phyloP scores from a whole-genome alignment of 2,329 filamentous ascomycete genomes.

The Cladosporium oxysporum region DNA sequence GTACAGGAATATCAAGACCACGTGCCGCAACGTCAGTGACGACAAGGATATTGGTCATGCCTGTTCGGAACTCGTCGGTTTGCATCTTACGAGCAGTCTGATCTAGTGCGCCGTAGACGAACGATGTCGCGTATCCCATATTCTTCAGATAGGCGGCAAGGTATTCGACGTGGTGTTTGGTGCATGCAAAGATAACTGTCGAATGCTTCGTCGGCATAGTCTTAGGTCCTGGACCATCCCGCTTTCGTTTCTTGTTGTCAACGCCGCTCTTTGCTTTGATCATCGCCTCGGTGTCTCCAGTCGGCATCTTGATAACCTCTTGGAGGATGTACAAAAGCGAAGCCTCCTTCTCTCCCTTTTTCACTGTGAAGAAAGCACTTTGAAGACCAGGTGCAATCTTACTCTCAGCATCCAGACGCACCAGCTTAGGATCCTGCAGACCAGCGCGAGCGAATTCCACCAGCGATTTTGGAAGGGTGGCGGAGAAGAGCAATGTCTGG shows the following conservation, averaged over 20 bases:
- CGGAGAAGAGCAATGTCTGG: constrained; percentile 93
- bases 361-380: constrained; percentile 91
- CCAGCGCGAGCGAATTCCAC: constrained; percentile 96
- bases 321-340: constrained; percentile 85
- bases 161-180: constrained; percentile 97
- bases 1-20: constrained; percentile 94
- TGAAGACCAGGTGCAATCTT: constrained; percentile 97
- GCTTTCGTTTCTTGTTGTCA: constrained; percentile 71
- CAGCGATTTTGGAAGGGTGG: constrained; percentile 87
- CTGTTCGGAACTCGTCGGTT: constrained; percentile 83
- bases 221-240: constrained; percentile 55
- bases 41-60: constrained; percentile 84
- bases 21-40: constrained; percentile 95
- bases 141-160: constrained; percentile 75
- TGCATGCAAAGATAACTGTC: constrained; percentile 91
- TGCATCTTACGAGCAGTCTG: constrained; percentile 91
- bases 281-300: constrained; percentile 59
- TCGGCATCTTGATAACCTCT: constrained; percentile 89
- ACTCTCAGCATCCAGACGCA: constrained; percentile 88
- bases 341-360: constrained; percentile 90
- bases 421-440: constrained; percentile 84
- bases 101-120: constrained; percentile 92
- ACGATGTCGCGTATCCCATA: constrained; percentile 85
- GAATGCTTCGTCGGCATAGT: constrained; percentile 84
- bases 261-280: constrained; percentile 48